Base-by-base conservation (phyloP, 768 basidiomycete genomes). In the Mycena amicta region DNA sequence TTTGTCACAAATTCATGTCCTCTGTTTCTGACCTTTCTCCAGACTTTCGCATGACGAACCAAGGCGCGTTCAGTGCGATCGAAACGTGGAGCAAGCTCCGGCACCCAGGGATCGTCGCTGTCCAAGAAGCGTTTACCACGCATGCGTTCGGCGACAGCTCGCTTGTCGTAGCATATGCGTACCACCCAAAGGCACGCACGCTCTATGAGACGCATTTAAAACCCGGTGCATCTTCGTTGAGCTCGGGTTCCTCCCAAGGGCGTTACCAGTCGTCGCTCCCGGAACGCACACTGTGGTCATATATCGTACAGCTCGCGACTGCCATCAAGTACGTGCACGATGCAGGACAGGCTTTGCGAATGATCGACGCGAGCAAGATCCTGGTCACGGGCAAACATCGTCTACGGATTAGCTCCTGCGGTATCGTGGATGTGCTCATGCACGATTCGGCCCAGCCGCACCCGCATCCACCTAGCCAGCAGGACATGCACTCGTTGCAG, bases 51-150 rank as follows among this genome's bases (percentile, higher is more conserved):
- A 75, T 98, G 52, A 83, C 79, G 66, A 86, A 92, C 62, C 92
- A 93, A 67, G 77, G 80, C 22, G 95, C 96, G 1, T 95, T 99
- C 66, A 75, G 74, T 13, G 75, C 86, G 8, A 88, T 98, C 46
- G 95, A 97, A 63, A 76, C 85, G 16, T 99, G 97, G 97, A 85
- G 86, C 1, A 79, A 83, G 43, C 78, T 98, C 55, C 82, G 78
- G 18, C 96, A 98, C 74, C 95, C 97, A 1, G 88, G 84, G 61
- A 88, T 99, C 59, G 85, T 96, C 16, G 72, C 84, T 8, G 76
- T 98, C 22, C 82, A 84, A 50, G 97, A 98, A 70, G 97, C 96
- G 0, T 98, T 99, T 76, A 98, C 97, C 0, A 96, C 96, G 0
- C 83, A 88, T 27, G 85, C 91, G 0, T 99, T 99, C 72, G 86